Percentiles rank a stretch among this genome's conserved stretches.
phyloP scores from a whole-genome alignment of 2,329 filamentous ascomycete species.

The Botrytis sinoallii region DNA sequence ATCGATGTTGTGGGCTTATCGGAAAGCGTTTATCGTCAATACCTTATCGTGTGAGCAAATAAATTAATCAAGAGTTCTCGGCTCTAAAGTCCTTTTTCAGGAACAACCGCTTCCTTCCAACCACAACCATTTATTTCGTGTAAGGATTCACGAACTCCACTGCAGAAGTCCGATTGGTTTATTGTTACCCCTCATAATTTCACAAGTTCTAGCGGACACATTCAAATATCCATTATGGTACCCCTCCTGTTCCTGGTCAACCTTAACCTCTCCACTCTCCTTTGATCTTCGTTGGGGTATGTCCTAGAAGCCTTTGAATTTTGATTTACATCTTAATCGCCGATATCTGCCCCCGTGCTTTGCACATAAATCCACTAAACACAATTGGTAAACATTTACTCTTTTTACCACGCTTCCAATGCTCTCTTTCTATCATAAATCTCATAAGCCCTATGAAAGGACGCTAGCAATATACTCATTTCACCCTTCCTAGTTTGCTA shows the following conservation, averaged over 20 bases:
- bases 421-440: neutral
- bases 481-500: neutral
- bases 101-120: neutral
- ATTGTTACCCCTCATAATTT: slow-evolving; percentile 47
- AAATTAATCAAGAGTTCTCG: neutral
- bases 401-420: neutral
- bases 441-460: rapidly evolving
- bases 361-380: neutral
- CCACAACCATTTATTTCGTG: neutral
- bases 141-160: slow-evolving; percentile 33
- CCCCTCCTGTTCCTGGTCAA: slow-evolving; percentile 40
- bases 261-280: slow-evolving; percentile 35
- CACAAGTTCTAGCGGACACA: slow-evolving; percentile 22
- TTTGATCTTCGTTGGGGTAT: slow-evolving; percentile 44
- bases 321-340: slow-evolving; percentile 37
- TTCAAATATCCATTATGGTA: slow-evolving; percentile 29
- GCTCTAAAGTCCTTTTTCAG: neutral
- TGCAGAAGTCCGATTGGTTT: slow-evolving; percentile 30
- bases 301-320: slow-evolving; percentile 42
- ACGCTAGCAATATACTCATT: neutral
- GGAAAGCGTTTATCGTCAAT: neutral
- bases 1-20: neutral
- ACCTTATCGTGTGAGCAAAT: neutral
- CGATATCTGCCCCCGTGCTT: slow-evolving; percentile 34
- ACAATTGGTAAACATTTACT: neutral